Conservation (phyloP, 2,329 filamentous ascomycete genomes). For the Leptographium galeiforme region DNA sequence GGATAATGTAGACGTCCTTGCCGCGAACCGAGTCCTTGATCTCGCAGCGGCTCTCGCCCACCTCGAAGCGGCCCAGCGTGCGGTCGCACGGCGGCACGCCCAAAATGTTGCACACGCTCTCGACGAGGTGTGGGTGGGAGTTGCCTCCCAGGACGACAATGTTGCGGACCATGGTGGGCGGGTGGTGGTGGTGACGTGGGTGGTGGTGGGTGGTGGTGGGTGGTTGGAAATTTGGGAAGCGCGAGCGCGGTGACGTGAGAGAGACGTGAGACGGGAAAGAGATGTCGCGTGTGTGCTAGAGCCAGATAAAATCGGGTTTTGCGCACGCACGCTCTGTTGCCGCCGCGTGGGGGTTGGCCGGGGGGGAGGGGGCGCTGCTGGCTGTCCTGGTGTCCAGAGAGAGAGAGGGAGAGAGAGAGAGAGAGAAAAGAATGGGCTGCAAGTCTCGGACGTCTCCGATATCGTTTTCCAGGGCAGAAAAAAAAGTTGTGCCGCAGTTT, state of each 20-base stretch:
- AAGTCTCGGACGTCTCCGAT: slow-evolving; percentile 7
- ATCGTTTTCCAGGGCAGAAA: slow-evolving; percentile 8
- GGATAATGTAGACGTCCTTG: slow-evolving; percentile 98
- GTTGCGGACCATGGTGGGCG: slow-evolving; percentile 76
- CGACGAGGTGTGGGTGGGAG: slow-evolving; percentile 78
- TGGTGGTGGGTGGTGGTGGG: no score
- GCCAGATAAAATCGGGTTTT: background rate
- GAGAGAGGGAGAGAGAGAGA: background rate
- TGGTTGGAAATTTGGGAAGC: no score
- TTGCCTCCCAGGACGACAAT: slow-evolving; percentile 88
- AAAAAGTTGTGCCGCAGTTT: slow-evolving; percentile 1
- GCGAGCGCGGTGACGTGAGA: no score
- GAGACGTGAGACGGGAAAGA: background rate
- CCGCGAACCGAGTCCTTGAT: slow-evolving; percentile 92
- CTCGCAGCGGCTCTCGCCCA: slow-evolving; percentile 88
- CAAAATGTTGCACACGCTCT: slow-evolving; percentile 77
- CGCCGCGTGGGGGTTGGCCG: background rate
- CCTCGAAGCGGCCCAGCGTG: slow-evolving; percentile 81
- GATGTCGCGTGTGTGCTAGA: background rate
- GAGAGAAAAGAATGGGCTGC: background rate
- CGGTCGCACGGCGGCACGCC: slow-evolving; percentile 77
- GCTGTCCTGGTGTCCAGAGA: background rate
- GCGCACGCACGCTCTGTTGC: background rate
- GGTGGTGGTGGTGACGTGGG: background rate
- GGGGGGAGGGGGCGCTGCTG: no score